A percentile compares a stretch with the other conserved stretches of the same genome.
Evolutionary conservation across 2,329 filamentous ascomycete genomes (phyloP).

Genomic region (Clonostachys solani): DNA sequence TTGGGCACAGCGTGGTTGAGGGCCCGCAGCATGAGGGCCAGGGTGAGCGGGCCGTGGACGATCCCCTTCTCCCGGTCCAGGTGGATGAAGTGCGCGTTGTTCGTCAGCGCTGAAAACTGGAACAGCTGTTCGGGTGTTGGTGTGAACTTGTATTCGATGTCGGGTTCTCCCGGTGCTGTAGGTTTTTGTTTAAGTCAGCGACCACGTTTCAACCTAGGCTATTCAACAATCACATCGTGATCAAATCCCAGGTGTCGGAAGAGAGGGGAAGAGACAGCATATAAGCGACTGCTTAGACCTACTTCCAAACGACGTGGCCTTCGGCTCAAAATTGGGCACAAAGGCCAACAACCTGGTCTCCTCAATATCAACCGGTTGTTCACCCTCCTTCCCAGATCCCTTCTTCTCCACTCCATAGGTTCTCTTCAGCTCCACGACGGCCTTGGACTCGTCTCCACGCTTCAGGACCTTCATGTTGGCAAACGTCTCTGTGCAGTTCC

Average conservation of each 20-base stretch:
- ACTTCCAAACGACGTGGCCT: neutral
- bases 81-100: slow-evolving; percentile 91
- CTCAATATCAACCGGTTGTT: too few species aligned
- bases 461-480: too few species aligned
- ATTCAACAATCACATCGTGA: slow-evolving; percentile 50
- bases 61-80: slow-evolving; percentile 74
- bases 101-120: slow-evolving; percentile 84
- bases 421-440: too few species aligned
- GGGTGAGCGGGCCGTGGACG: slow-evolving; percentile 81
- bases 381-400: too few species aligned
- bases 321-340: too few species aligned
- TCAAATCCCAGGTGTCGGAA: slow-evolving; percentile 37
- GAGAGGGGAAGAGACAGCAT: neutral
- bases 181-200: neutral
- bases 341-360: too few species aligned
- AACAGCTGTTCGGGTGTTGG: slow-evolving; percentile 68
- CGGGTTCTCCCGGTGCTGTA: slow-evolving; percentile 53
- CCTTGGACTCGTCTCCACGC: too few species aligned
- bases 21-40: slow-evolving; percentile 71
- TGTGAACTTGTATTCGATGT: neutral
- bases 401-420: too few species aligned
- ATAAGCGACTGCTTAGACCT: neutral
- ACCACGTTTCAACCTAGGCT: slow-evolving; percentile 12
- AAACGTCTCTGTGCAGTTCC: too few species aligned
- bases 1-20: slow-evolving; percentile 26